These are phyloP conservation scores for Coix lacrymajobi DNA, from an alignment of 176 grass and related monocot species.

Conservation along the genomic window DNA sequence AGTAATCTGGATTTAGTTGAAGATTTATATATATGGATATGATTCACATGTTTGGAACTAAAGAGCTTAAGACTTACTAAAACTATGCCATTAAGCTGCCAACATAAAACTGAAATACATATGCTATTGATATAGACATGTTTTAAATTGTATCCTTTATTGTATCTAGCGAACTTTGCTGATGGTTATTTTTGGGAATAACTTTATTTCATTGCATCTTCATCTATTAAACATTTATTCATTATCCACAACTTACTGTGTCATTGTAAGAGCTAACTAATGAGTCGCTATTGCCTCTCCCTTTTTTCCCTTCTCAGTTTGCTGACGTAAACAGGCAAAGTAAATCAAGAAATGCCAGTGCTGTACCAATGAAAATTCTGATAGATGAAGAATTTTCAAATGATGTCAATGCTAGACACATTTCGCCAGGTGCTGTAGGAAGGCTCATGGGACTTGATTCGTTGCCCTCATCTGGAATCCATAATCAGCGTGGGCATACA, in stretches of 20 bases:
- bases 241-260: not conserved
- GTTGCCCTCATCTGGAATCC: constrained; percentile 42
- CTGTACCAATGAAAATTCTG: constrained; percentile 67
- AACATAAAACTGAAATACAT: constrained; percentile 1
- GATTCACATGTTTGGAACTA: not conserved
- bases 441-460: constrained; percentile 95
- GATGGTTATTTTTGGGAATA: constrained; percentile 1
- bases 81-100: constrained; percentile 8
- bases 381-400: constrained; percentile 87
- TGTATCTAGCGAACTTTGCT: not conserved
- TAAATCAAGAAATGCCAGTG: constrained; percentile 44
- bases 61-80: not conserved
- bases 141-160: not conserved
- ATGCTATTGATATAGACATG: not conserved
- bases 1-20: constrained; percentile 24
- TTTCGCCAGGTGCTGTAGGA: constrained; percentile 75
- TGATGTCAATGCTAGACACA: constrained; percentile 60
- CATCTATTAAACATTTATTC: constrained; percentile 1
- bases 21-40: constrained; percentile 3
- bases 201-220: not conserved
- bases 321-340: constrained; percentile 30
- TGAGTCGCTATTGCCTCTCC: not conserved
- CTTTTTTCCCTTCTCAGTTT: constrained; percentile 35
- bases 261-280: not conserved
- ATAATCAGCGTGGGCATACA: constrained; percentile 33